Conservation (phyloP, 2,329 filamentous ascomycete genomes). For the Nannizzia gypsea region DNA sequence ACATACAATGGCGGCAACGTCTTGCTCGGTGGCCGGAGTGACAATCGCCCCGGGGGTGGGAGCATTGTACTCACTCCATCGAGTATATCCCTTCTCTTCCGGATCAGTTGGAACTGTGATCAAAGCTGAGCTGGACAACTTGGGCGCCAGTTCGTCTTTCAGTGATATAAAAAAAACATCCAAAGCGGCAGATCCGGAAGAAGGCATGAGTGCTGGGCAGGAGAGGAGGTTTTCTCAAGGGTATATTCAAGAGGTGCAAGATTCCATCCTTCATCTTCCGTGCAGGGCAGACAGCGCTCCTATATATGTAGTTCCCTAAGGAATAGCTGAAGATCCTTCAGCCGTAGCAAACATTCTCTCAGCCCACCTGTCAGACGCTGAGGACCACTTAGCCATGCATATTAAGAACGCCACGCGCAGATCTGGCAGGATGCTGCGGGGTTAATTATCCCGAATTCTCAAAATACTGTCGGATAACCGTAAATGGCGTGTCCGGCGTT, state of each 20-base stretch:
- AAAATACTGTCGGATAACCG: too few relatives aligned
- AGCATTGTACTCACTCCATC: background rate
- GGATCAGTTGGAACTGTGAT: background rate
- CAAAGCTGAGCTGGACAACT: background rate
- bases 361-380: background rate
- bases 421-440: too few relatives aligned
- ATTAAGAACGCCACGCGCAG: too few relatives aligned
- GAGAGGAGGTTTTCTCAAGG: background rate
- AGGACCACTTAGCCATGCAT: too few relatives aligned
- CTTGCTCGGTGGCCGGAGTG: background rate
- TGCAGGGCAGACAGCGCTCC: background rate
- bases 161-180: background rate
- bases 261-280: background rate
- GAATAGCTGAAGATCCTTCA: background rate
- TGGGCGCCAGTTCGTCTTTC: background rate
- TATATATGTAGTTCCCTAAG: background rate
- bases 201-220: background rate
- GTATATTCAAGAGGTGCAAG: background rate
- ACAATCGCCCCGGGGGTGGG: background rate
- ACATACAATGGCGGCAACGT: background rate
- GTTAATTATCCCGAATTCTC: too few relatives aligned
- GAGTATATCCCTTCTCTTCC: background rate
- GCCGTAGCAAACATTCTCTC: background rate
- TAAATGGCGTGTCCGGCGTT: too few relatives aligned
- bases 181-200: background rate